These are phyloP conservation scores for Toxicodendron radicans DNA, from an alignment of 345 rosid genomes.

Conservation along the genomic window DNA sequence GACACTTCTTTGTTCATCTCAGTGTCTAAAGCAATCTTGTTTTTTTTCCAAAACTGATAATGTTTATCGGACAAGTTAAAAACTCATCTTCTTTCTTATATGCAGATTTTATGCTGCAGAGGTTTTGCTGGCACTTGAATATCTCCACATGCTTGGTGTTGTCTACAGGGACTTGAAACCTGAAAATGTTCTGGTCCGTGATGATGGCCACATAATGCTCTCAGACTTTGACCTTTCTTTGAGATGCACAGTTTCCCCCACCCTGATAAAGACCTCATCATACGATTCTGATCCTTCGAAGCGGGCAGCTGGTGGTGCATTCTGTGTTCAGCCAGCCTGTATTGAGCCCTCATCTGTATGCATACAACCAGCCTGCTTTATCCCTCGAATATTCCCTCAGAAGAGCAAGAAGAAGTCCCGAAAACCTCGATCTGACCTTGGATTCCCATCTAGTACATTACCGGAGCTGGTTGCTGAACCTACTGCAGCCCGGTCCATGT, in stretches of 20 bases:
- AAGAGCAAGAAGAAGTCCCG: slow-evolving; percentile 74
- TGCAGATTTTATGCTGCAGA: slow-evolving; percentile 96
- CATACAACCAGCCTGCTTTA: slow-evolving; percentile 86
- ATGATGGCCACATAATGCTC: slow-evolving; percentile 98
- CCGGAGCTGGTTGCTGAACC: slow-evolving; percentile 97
- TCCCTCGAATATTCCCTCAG: slow-evolving; percentile 75
- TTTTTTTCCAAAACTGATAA: not conserved
- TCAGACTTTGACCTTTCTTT: slow-evolving; percentile 97
- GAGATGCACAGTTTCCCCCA: slow-evolving; percentile 88
- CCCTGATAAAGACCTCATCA: slow-evolving; percentile 60
- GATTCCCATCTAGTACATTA: slow-evolving; percentile 49
- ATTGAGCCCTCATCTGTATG: slow-evolving; percentile 85
- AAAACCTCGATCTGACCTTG: slow-evolving; percentile 54
- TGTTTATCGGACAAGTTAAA: not conserved
- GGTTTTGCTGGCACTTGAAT: slow-evolving; percentile 90
- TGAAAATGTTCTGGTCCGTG: slow-evolving; percentile 97
- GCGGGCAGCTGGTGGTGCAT: slow-evolving; percentile 57
- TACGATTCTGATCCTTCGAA: slow-evolving; percentile 72
- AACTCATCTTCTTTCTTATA: slow-evolving; percentile 16
- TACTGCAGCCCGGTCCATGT: slow-evolving; percentile 92
- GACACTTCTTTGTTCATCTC: slow-evolving; percentile 1
- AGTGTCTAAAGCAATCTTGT: not conserved
- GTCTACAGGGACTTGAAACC: slow-evolving; percentile 98
- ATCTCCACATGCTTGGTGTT: slow-evolving; percentile 98
- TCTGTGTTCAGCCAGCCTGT: slow-evolving; percentile 91